Evolutionary conservation across 1,139 yeast species (phyloP).

Genomic region (Suhomyces panamericanus): DNA sequence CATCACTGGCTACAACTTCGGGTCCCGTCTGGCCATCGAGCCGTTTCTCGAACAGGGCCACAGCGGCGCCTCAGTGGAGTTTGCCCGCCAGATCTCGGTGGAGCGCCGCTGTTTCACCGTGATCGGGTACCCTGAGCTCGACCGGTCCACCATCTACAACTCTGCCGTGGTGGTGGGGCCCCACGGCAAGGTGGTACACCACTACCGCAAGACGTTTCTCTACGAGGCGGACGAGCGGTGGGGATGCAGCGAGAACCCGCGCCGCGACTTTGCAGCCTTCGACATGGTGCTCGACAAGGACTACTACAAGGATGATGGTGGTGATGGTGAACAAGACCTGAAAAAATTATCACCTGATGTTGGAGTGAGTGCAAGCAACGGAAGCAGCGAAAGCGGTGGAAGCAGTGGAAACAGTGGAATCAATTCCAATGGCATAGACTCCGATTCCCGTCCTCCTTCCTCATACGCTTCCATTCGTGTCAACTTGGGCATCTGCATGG

Average conservation of each 20-base stretch:
- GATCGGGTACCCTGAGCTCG: conserved; percentile 77
- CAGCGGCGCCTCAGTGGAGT: conserved; percentile 37
- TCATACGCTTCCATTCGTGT: conserved; percentile 31
- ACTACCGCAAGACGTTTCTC: conserved; percentile 76
- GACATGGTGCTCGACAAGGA: conserved; percentile 37
- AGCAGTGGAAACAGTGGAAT: too few relatives aligned
- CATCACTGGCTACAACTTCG: conserved; percentile 80
- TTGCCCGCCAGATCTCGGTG: conserved; percentile 59
- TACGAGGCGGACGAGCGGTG: conserved; percentile 79
- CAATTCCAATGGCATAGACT: too few relatives aligned
- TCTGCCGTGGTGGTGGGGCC: conserved; percentile 68
- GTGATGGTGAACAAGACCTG: not conserved
- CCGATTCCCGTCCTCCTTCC: not conserved
- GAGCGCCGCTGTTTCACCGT: conserved; percentile 64
- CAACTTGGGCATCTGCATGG: conserved; percentile 93
- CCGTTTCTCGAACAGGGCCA: conserved; percentile 56
- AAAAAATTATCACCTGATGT: too few relatives aligned
- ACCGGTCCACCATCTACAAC: conserved; percentile 52
- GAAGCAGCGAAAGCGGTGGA: too few relatives aligned
- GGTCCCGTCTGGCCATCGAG: conserved; percentile 47
- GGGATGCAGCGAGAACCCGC: conserved; percentile 76
- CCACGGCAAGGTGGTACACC: conserved; percentile 56
- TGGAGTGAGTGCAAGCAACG: too few relatives aligned
- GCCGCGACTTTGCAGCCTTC: conserved; percentile 45
- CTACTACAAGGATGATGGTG: conserved; percentile 17